Evolutionary conservation across 2,329 filamentous ascomycete genomes (phyloP).

Genomic region (Aspergillus pseudoterreus): DNA sequence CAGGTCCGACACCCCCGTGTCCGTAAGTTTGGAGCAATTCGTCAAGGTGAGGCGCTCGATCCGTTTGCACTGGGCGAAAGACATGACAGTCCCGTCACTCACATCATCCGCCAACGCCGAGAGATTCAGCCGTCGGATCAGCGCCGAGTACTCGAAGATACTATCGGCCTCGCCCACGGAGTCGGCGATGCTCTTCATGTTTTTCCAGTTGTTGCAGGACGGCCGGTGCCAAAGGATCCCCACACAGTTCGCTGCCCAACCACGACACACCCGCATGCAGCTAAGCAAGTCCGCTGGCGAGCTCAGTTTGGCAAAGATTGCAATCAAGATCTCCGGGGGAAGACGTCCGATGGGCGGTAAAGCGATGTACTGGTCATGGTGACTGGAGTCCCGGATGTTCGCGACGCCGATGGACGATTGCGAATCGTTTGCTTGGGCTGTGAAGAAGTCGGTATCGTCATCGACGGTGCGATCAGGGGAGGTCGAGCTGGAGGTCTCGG

Average conservation of each 20-base stretch:
- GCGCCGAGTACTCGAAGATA: conserved; percentile 83
- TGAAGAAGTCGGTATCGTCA: conserved; percentile 92
- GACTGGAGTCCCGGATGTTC: conserved; percentile 69
- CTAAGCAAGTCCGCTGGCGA: conserved; percentile 72
- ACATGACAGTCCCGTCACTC: conserved; percentile 83
- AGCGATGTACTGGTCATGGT: conserved; percentile 41
- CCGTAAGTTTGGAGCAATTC: conserved; percentile 79
- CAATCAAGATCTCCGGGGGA: conserved; percentile 91
- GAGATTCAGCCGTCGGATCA: conserved; percentile 89
- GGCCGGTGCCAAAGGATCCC: conserved; percentile 94
- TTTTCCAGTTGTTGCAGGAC: conserved; percentile 80
- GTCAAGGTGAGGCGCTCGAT: conserved; percentile 92
- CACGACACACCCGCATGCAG: conserved; percentile 91
- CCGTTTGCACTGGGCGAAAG: conserved; percentile 79
- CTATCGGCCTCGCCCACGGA: conserved; percentile 70
- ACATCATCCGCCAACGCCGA: conserved; percentile 71
- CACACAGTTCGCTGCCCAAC: conserved; percentile 89
- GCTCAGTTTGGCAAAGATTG: conserved; percentile 81
- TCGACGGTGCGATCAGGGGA: conserved; percentile 60
- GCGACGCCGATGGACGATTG: conserved; percentile 84
- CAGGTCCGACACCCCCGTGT: conserved; percentile 75
- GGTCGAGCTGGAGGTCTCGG: conserved; percentile 43
- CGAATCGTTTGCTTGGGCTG: conserved; percentile 78
- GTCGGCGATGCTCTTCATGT: conserved; percentile 74
- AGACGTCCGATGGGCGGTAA: conserved; percentile 70